Conservation (phyloP, 306 rosid species). For the Dicorynia guianensis region DNA sequence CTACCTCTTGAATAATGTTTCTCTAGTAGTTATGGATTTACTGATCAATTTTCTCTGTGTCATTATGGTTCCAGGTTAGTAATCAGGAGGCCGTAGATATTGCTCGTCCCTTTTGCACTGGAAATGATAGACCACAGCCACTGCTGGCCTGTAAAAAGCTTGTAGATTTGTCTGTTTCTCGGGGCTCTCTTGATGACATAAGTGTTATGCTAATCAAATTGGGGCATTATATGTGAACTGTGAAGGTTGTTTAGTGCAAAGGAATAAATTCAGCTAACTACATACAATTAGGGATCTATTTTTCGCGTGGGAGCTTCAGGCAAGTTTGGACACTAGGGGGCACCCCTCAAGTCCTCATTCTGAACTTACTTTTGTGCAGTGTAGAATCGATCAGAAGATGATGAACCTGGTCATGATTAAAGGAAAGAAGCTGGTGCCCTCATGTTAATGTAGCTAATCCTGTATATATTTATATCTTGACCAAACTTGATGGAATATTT, state of each 20-base stretch:
- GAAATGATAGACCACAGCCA: slow-evolving; percentile 53
- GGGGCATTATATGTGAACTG: slow-evolving; percentile 59
- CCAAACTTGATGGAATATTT: background rate
- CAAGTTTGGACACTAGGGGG: background rate
- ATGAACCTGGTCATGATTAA: slow-evolving; percentile 15
- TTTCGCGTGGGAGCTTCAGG: background rate
- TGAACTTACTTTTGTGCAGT: slow-evolving; percentile 8
- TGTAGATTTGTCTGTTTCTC: slow-evolving; percentile 68
- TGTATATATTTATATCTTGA: background rate
- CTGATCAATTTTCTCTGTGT: no score
- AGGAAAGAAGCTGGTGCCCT: slow-evolving; percentile 1
- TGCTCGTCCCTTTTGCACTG: slow-evolving; percentile 62
- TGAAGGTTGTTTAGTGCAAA: slow-evolving; percentile 18
- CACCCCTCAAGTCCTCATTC: slow-evolving; percentile 11
- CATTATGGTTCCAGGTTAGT: no score
- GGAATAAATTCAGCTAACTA: slow-evolving; percentile 29
- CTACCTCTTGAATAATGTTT: no score
- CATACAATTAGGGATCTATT: background rate
- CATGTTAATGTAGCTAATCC: background rate
- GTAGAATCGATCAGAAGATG: slow-evolving; percentile 17
- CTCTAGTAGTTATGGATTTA: no score
- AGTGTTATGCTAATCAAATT: slow-evolving; percentile 83
- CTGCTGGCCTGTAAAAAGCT: slow-evolving; percentile 86
- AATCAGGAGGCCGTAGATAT: slow-evolving; percentile 94
- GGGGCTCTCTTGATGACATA: slow-evolving; percentile 85